Evolutionary conservation across 1,284 basidiomycete species (phyloP), one percentile per base, ranked within the genome.

Genomic region (Naganishia albida): DNA sequence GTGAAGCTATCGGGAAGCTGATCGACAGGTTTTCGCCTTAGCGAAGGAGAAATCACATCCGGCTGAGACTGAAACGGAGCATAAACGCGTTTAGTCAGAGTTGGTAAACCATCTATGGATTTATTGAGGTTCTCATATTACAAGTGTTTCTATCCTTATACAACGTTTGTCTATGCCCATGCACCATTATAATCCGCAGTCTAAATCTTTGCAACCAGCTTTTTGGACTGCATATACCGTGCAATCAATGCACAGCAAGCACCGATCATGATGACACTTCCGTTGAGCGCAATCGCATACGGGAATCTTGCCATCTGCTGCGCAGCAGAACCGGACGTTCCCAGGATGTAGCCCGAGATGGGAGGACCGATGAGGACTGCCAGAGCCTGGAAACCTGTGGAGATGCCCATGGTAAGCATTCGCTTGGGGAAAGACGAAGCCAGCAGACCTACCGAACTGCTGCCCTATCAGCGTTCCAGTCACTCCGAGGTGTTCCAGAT

Each of bases 401-500:
- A n/a, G 40, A 56, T 34, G 8, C 63, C 23, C 23, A n/a, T 23
- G 38, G 25, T 57, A 50, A 50, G 42, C 38, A 15, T 26, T 48
- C 39, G 20, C 52, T 39, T 46, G 26, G 30, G 34, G 55, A 42
- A 57, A 18, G 28, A n/a, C 28, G 20, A 3, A 3, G 42, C 26
- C 10, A n/a, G 18, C 38, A n/a, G 39, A 72, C 74, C 68, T 48
- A 76, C 75, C 72, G 43, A 74, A 64, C 20, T 70, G 72, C 62
- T 75, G 73, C 3, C 76, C 76, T 46, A 76, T 73, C 48, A 73
- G 69, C 1, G 73, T 76, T 16, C 74, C 76, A 1, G 72, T 74
- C 43, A 72, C 66, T n/a, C 72, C 66, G 48, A 72, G 73, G 62
- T 60, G 57, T 30, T 60, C 57, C 55, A 65, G 23, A n/a, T 75